Evolutionary conservation across 108 stramenopile genomes (phyloP), one percentile per base, ranked within the genome.

Genomic region (Cyclotella baltica): DNA sequence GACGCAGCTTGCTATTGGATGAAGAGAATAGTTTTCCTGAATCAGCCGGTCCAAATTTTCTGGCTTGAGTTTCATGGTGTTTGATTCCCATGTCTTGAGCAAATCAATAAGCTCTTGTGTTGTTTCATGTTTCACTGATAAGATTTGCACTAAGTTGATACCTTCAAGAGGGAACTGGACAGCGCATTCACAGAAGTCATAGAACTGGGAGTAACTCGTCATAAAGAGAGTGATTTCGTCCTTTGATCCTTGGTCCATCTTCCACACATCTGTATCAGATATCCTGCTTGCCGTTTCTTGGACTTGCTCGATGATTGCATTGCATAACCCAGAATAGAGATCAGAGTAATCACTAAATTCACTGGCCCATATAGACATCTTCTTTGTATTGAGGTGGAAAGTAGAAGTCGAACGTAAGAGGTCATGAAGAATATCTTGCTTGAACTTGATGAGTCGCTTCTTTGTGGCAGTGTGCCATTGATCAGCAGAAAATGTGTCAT

Each of bases 351-450:
- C 64, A 29, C 62, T 20, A 20, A 79, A 79, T 20, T 53, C 64
- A 16, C 20, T n/a, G 0, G 71, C 57, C 78, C 78, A 79, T 31
- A 79, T 25, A 23, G 29, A 23, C 3, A 72, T 0, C 55, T 79
- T 79, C 19, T 58, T 28, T 33, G 70, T 19, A 15, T 79, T 53
- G 23, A 16, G 38, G 30, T 72, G 43, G 43, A 67, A 67, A n/a
- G 64, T 22, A 33, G 53, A 35, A 16, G n/a, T n/a, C n/a, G 40
- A 20, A 28, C 55, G 48, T 10, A 22, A 48, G 0, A 58, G 70
- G 53, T 77, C 47, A n/a, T 48, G 38, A 10, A 85, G 28, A 56
- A 85, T 76, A n/a, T 74, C 52, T 27, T 73, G 57, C 37, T 80
- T 40, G 34, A 70, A 40, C 13, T 64, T 47, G 28, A 36, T 4